Base-by-base conservation (phyloP, 805 yeast genomes). In the Sugiyamaella valdiviana region DNA sequence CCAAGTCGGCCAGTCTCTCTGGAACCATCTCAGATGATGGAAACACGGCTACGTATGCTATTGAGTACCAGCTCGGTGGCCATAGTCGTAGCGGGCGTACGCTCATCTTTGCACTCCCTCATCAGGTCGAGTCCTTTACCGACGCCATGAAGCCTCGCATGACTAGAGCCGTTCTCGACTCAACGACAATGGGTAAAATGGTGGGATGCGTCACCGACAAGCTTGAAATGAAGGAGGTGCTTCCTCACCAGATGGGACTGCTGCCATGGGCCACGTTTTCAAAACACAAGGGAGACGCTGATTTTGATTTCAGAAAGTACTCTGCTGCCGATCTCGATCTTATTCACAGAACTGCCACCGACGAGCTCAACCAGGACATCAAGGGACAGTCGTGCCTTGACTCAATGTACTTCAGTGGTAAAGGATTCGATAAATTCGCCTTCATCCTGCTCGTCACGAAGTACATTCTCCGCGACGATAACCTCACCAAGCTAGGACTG, bases 391-490 rank as follows among this genome's bases (percentile, higher is more conserved):
- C 83, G 10, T 69, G 82, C 57, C 70, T 82, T 14, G 90, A 88
- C 53, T 87, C 96, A 0, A 90, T 88, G 88, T 91, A 91, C 67
- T 81, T 85, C 24, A 76, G 95, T 2, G 98, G 98, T 10, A 91
- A 91, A 63, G 75, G 80, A 16, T 69, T 91, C 41, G 96, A 89
- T 56, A 91, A 90, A 67, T 93, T 85, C 67, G 96, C 98, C 0
- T 83, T 84, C 73, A 76, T 91, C 45, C 73, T 88, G 10, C 83
- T 84, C 53, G 86, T 82, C 6, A 46, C 76, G 69, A 54, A 78
- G 82, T 39, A 81, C 82, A 47, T 79, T 71, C 53, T 73, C 87
- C 17, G 75, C 15, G 85, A 89, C 60, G 60, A 65, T 0, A 62
- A 59, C 0, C 65, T 84, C 47, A 75, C 91, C 1, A 57, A 63